Conservation (phyloP, 345 rosid species). For the Citrus glauca region DNA sequence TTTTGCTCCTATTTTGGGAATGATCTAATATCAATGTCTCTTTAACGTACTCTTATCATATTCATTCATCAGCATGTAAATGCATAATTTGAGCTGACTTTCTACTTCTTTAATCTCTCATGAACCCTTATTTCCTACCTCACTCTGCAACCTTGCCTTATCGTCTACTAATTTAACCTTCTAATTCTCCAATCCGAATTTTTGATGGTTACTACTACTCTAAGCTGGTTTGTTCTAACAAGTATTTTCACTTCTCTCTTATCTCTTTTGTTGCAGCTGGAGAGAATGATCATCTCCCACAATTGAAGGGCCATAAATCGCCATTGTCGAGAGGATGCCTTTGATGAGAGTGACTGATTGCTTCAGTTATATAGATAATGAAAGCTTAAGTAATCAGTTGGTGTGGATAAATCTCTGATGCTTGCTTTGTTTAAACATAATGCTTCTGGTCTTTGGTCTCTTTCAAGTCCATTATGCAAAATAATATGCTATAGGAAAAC, state of each 20-base stretch:
- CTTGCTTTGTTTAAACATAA: background rate
- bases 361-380: background rate
- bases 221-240: background rate
- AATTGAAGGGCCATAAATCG: background rate
- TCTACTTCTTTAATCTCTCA: background rate
- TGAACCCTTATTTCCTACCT: background rate
- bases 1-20: background rate
- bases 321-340: background rate
- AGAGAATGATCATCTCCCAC: background rate
- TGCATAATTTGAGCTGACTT: background rate
- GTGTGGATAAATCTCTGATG: background rate
- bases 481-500: background rate
- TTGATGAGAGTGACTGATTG: background rate
- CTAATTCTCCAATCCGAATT: background rate
- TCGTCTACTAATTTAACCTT: background rate
- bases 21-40: background rate
- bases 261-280: slow-evolving; percentile 4
- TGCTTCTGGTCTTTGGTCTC: background rate
- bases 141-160: background rate
- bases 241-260: background rate
- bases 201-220: background rate
- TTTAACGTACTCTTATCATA: background rate
- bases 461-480: background rate
- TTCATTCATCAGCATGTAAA: background rate
- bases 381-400: background rate